phyloP scores from a whole-genome alignment of 2,329 filamentous ascomycete genomes.

The Trichophyton rubrum region DNA sequence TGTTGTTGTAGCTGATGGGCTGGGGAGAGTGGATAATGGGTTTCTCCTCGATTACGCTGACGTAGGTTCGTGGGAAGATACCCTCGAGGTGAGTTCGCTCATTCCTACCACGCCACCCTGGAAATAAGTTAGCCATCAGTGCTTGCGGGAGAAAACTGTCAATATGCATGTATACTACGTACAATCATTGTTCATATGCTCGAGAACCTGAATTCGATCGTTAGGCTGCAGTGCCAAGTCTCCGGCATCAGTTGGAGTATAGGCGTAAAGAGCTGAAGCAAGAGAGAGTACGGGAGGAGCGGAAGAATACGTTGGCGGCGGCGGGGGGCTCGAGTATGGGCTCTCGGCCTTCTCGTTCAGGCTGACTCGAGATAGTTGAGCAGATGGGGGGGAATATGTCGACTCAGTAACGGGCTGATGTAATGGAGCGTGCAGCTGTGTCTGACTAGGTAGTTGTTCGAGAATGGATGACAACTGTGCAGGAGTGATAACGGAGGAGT shows the following conservation, averaged over 20 bases:
- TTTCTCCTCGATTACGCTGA: constrained; percentile 57
- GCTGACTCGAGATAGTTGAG: constrained; percentile 14
- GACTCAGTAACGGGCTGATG: constrained; percentile 13
- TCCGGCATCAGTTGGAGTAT: constrained; percentile 64
- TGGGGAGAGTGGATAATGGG: constrained; percentile 28
- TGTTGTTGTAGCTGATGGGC: constrained; percentile 41
- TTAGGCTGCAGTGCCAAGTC: constrained; percentile 71
- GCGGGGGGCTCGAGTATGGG: constrained; percentile 34
- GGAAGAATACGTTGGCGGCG: constrained; percentile 42
- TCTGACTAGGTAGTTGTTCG: constrained; percentile 53
- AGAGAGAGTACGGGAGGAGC: constrained; percentile 49
- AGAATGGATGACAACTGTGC: constrained; percentile 63
- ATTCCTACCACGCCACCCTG: constrained; percentile 71
- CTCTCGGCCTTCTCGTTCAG: constrained; percentile 19
- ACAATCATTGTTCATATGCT: constrained; percentile 95
- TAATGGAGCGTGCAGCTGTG: constrained; percentile 22
- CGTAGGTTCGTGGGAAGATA: constrained; percentile 91
- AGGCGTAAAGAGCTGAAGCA: constrained; percentile 72
- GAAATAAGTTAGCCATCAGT: constrained; percentile 3
- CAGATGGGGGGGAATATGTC: constrained; percentile 9
- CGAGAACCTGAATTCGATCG: constrained; percentile 66
- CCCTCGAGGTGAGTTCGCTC: constrained; percentile 70
- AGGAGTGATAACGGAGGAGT: constrained; percentile 65
- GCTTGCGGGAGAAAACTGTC: background rate
- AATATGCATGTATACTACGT: constrained; percentile 33